Conservation (phyloP, 352 stramenopile genomes). For the Phytophthora vignae region DNA sequence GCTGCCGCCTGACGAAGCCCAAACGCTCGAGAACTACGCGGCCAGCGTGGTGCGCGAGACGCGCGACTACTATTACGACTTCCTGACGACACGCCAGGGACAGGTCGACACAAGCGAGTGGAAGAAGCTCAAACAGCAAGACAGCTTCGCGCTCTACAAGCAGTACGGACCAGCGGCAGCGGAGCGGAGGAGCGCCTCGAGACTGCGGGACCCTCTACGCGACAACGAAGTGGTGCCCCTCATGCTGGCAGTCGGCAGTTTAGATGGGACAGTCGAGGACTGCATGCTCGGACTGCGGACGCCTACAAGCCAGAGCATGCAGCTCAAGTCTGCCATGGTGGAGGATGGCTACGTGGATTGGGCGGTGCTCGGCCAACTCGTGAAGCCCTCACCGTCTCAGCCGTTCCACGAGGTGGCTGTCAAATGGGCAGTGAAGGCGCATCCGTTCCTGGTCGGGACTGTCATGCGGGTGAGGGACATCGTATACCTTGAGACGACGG, state of each 20-base stretch:
- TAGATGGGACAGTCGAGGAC: conserved; percentile 52
- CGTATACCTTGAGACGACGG: conserved; percentile 66
- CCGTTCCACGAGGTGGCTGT: conserved; percentile 58
- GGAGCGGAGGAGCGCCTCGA: conserved; percentile 13
- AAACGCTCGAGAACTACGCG: conserved; percentile 25
- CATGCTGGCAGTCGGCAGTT: conserved; percentile 50
- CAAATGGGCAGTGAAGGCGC: conserved; percentile 66
- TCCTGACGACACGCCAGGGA: conserved; percentile 31
- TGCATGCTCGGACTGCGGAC: conserved; percentile 62
- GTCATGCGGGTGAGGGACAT: conserved; percentile 63
- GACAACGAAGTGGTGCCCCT: conserved; percentile 32
- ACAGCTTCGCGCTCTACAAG: conserved; percentile 42
- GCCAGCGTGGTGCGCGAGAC: conserved; percentile 29
- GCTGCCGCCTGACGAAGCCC: conserved; percentile 15
- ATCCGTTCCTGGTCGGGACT: conserved; percentile 51
- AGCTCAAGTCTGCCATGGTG: conserved; percentile 63
- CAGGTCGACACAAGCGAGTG: conserved; percentile 35
- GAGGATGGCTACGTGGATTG: conserved; percentile 60
- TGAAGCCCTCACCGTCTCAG: conserved; percentile 43
- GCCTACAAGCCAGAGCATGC: conserved; percentile 54
- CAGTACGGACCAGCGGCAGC: conserved; percentile 21
- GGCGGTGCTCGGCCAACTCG: conserved; percentile 51
- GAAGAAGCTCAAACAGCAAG: conserved; percentile 45
- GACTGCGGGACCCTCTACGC: conserved; percentile 17
- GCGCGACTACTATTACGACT: conserved; percentile 39